Conservation (phyloP, 2,329 filamentous ascomycete species). For the Fusarium sp. region DNA sequence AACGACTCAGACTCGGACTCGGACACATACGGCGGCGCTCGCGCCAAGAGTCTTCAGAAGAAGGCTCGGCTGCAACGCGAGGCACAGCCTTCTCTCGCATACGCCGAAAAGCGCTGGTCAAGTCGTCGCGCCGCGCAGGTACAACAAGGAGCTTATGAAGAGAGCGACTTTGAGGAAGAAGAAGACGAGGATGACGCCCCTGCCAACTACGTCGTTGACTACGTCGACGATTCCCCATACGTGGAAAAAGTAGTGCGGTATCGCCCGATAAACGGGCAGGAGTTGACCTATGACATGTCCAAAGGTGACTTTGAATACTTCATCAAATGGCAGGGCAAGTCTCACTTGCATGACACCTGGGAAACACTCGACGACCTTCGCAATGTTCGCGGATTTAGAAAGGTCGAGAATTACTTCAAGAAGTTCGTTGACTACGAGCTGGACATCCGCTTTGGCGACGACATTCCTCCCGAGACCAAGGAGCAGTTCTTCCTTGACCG, state of each 20-base stretch:
- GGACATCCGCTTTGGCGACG: conserved; percentile 78
- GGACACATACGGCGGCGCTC: conserved; percentile 82
- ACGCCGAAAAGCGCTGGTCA: conserved; percentile 90
- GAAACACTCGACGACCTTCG: conserved; percentile 80
- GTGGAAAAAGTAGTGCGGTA: conserved; percentile 94
- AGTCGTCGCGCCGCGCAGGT: conserved; percentile 84
- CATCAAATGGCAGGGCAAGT: conserved; percentile 98
- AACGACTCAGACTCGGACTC: conserved; percentile 76
- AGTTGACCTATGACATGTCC: conserved; percentile 65
- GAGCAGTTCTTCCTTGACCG: conserved; percentile 97
- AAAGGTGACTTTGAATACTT: conserved; percentile 87
- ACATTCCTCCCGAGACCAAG: conserved; percentile 83
- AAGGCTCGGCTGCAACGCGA: conserved; percentile 81
- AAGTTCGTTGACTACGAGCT: conserved; percentile 85
- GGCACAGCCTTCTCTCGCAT: conserved; percentile 72
- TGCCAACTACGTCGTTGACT: conserved; percentile 74
- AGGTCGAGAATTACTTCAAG: conserved; percentile 94
- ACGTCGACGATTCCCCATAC: conserved; percentile 82
- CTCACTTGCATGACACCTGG: conserved; percentile 96
- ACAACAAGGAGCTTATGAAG: conserved; percentile 70
- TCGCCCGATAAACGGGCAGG: conserved; percentile 75
- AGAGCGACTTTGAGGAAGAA: conserved; percentile 73
- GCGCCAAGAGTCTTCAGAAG: conserved; percentile 75
- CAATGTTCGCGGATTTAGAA: conserved; percentile 84
- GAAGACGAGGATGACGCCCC: conserved; percentile 72